Evolutionary conservation across 768 basidiomycete genomes (phyloP).

Genomic region (Naematelia aurantialba): DNA sequence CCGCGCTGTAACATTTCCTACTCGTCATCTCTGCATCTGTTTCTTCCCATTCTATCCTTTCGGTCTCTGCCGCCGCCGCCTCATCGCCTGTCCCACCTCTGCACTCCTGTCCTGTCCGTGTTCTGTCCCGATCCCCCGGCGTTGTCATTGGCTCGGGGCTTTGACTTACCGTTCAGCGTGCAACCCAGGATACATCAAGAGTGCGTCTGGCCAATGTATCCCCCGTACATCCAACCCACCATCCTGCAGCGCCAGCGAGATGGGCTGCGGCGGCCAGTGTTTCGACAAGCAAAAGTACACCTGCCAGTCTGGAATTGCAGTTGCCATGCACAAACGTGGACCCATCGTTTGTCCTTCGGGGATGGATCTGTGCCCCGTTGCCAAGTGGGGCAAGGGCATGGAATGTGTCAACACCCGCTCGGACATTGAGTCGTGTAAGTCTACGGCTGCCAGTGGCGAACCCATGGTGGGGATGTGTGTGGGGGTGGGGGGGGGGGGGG

Average conservation of each 20-base stretch:
- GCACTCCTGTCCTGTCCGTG: no score
- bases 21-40: neutral
- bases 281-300: neutral
- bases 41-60: neutral
- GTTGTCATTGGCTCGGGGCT: neutral
- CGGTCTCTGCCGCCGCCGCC: no score
- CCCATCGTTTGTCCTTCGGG: conserved; percentile 3
- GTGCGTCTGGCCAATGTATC: neutral
- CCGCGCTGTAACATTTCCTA: no score
- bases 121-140: no score
- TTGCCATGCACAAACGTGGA: neutral
- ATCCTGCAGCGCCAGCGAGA: conserved; percentile 7
- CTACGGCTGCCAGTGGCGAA: neutral
- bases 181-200: neutral
- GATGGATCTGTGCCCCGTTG: conserved; percentile 8
- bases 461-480: no score
- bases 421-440: conserved; percentile 34
- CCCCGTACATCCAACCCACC: neutral
- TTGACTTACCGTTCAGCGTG: neutral
- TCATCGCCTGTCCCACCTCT: no score
- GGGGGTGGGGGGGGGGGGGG: no score
- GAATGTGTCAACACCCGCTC: conserved; percentile 31
- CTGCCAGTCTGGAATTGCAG: conserved; percentile 9
- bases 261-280: conserved; percentile 2
- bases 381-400: conserved; percentile 9